These are phyloP conservation scores for Fusarium sp. DNA, from an alignment of 2,329 filamentous ascomycete genomes.

Conservation along the genomic window DNA sequence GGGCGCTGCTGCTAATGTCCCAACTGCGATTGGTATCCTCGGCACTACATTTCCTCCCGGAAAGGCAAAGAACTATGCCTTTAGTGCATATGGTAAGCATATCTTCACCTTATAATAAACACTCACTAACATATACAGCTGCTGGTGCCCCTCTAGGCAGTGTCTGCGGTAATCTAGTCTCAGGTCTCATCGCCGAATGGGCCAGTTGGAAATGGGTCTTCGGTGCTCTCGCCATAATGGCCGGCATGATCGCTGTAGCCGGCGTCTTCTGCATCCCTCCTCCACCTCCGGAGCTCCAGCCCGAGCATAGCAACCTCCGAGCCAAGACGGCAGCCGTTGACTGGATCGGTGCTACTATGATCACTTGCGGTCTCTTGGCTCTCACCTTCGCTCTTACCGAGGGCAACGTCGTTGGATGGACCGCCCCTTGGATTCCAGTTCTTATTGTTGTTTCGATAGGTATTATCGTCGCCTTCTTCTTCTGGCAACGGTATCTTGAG, in stretches of 20 bases:
- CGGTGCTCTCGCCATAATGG: conserved; percentile 70
- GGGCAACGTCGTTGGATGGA: conserved; percentile 76
- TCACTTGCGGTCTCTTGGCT: conserved; percentile 70
- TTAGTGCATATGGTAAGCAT: conserved; percentile 67
- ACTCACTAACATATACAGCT: conserved; percentile 49
- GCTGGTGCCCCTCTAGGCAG: conserved; percentile 73
- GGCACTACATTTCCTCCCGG: conserved; percentile 74
- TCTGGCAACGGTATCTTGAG: conserved; percentile 66
- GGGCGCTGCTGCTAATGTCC: conserved; percentile 75
- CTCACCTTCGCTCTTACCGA: conserved; percentile 75
- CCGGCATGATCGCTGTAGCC: conserved; percentile 64
- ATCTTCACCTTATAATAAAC: not conserved
- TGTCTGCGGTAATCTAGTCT: conserved; percentile 72
- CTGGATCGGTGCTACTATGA: conserved; percentile 72
- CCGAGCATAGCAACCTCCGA: conserved; percentile 40
- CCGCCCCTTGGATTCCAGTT: conserved; percentile 68
- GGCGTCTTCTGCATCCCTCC: conserved; percentile 70
- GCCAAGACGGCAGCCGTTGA: conserved; percentile 64
- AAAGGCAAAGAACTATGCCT: conserved; percentile 77
- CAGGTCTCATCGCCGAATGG: conserved; percentile 72
- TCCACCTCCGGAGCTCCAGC: conserved; percentile 51
- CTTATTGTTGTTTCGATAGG: conserved; percentile 69
- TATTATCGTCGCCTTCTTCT: conserved; percentile 65
- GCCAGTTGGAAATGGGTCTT: conserved; percentile 75
- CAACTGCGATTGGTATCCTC: conserved; percentile 76